Percentiles rank a stretch among this genome's conserved stretches.
These are phyloP conservation scores for Suillus paluster DNA, from an alignment of 768 basidiomycete genomes.

Conservation along the genomic window DNA sequence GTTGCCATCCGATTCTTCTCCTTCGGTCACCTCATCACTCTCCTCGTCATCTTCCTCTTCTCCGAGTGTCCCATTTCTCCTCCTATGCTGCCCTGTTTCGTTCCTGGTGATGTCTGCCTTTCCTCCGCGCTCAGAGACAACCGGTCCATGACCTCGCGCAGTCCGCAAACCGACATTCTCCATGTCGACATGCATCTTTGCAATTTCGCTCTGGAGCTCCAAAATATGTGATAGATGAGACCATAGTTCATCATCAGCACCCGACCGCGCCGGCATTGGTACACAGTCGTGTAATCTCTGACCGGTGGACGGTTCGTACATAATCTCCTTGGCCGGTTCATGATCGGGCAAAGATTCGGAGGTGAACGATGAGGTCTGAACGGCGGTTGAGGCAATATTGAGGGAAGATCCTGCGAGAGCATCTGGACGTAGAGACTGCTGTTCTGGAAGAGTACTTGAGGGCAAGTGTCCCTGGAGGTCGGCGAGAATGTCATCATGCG, in stretches of 20 bases:
- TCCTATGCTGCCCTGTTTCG: constrained; percentile 3
- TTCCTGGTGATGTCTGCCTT: constrained; percentile 23
- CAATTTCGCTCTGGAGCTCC: constrained; percentile 73
- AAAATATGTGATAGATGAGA: constrained; percentile 68
- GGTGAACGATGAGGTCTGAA: background rate
- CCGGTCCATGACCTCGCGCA: constrained; percentile 7
- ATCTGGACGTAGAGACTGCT: constrained; percentile 13
- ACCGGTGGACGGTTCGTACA: constrained; percentile 42
- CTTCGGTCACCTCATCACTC: constrained; percentile 39
- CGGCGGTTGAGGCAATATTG: constrained; percentile 15
- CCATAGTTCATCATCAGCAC: constrained; percentile 61
- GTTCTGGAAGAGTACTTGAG: constrained; percentile 19
- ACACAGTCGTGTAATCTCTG: constrained; percentile 25
- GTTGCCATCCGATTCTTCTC: constrained; percentile 32
- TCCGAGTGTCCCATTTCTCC: constrained; percentile 39
- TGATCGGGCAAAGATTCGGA: constrained; percentile 7
- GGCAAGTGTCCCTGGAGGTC: constrained; percentile 47
- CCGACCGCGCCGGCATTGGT: constrained; percentile 13
- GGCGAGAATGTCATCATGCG: constrained; percentile 67
- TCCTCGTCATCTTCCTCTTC: constrained; percentile 41
- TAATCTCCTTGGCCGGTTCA: constrained; percentile 15
- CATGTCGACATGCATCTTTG: constrained; percentile 76
- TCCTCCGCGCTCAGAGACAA: constrained; percentile 20
- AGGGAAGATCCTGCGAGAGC: background rate
- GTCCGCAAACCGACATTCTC: constrained; percentile 52